Evolutionary conservation across 192 early-diverging fungal species (phyloP).

Genomic region (Entomortierella lignicola): DNA sequence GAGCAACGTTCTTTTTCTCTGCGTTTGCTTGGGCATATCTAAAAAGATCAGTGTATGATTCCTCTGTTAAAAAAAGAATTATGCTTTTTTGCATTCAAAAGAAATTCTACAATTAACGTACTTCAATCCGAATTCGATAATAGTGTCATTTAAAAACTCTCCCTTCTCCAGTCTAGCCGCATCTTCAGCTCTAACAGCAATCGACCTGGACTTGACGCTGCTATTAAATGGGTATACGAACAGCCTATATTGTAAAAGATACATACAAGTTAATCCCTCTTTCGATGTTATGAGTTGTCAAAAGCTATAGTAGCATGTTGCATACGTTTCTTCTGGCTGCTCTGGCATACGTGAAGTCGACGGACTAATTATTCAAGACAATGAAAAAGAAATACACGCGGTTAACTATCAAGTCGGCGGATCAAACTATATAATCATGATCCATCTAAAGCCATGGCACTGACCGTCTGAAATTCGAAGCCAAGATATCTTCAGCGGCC

Average conservation of each 20-base stretch:
- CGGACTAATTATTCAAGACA: constrained; percentile 10
- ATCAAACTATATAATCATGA: neutral
- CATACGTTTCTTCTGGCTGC: constrained; percentile 28
- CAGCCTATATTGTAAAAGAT: constrained; percentile 9
- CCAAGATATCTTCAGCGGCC: constrained; percentile 18
- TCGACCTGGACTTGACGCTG: constrained; percentile 48
- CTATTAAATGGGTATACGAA: constrained; percentile 37
- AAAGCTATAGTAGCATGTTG: neutral
- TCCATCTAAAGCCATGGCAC: neutral
- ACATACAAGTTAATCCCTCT: neutral
- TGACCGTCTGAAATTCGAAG: constrained; percentile 12
- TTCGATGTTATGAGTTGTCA: neutral
- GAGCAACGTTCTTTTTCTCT: constrained; percentile 51
- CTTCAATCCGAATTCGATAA: constrained; percentile 90
- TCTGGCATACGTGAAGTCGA: constrained; percentile 1
- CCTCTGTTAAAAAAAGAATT: too few relatives aligned
- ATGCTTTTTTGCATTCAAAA: neutral
- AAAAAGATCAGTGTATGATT: too few relatives aligned
- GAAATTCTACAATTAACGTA: constrained; percentile 24
- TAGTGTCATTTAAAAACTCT: constrained; percentile 90
- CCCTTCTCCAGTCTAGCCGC: constrained; percentile 69
- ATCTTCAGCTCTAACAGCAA: constrained; percentile 76
- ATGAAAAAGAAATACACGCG: neutral
- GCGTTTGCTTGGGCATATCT: constrained; percentile 37
- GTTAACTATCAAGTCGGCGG: neutral